These are phyloP conservation scores for Laguncularia racemosa DNA, from an alignment of 345 rosid genomes.

Conservation along the genomic window DNA sequence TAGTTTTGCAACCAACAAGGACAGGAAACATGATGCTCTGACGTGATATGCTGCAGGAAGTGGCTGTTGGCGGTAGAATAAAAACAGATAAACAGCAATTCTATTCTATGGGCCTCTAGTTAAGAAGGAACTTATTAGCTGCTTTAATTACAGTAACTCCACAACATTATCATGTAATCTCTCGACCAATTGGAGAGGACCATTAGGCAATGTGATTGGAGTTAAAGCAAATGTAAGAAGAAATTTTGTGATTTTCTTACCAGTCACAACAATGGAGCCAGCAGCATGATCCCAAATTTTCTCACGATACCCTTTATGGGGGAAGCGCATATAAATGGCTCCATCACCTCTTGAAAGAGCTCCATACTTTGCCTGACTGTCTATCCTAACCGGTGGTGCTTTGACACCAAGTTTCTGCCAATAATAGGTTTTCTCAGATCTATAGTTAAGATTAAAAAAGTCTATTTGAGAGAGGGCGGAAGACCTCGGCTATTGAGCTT, in stretches of 20 bases:
- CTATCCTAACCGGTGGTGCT: constrained; percentile 88
- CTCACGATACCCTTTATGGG: constrained; percentile 83
- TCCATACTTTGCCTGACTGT: constrained; percentile 94
- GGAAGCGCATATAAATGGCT: constrained; percentile 76
- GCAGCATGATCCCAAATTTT: constrained; percentile 99
- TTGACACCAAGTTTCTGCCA: constrained; percentile 87
- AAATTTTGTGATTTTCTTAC: constrained; percentile 24
- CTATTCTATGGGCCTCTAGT: too few relatives aligned
- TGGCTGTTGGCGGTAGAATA: background rate
- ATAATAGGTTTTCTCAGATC: constrained; percentile 2
- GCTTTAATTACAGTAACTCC: too few relatives aligned
- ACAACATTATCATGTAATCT: too few relatives aligned
- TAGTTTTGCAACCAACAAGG: background rate
- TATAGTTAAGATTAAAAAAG: too few relatives aligned
- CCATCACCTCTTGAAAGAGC: constrained; percentile 96
- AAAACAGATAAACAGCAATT: too few relatives aligned
- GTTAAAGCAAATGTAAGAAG: constrained; percentile 1
- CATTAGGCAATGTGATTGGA: background rate
- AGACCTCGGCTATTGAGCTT: constrained; percentile 62
- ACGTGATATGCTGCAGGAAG: background rate
- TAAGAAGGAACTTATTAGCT: too few relatives aligned
- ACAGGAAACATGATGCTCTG: background rate
- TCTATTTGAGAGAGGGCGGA: constrained; percentile 5
- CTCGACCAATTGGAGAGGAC: background rate
- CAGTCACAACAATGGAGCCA: constrained; percentile 80